Evolutionary conservation across 345 rosid genomes (phyloP).

Genomic region (Geranium brycei): DNA sequence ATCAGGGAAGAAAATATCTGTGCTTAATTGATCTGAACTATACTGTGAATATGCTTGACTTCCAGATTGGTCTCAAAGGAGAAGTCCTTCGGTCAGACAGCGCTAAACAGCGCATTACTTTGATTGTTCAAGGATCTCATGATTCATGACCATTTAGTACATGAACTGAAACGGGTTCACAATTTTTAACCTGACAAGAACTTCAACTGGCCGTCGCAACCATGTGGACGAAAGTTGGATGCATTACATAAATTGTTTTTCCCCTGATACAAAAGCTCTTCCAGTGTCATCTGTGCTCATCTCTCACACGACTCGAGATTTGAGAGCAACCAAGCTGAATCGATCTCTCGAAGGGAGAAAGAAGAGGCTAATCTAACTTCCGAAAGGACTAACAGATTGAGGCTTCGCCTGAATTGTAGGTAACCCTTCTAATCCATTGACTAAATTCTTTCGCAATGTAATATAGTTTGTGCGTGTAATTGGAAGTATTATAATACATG

Average conservation of each 20-base stretch:
- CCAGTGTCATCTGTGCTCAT: neutral
- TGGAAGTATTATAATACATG: neutral
- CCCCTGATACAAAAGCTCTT: neutral
- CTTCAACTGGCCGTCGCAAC: neutral
- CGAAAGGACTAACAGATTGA: neutral
- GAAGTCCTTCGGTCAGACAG: constrained; percentile 71
- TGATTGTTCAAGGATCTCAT: constrained; percentile 80
- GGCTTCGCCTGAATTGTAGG: neutral
- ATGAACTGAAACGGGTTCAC: neutral
- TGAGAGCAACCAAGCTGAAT: neutral
- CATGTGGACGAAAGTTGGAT: too few species aligned
- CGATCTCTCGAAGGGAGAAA: neutral
- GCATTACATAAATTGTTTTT: neutral
- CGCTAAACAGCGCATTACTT: constrained; percentile 57
- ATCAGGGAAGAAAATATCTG: neutral
- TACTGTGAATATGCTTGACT: constrained; percentile 12
- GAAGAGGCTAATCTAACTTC: neutral
- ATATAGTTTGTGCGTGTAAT: neutral
- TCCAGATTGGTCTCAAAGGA: constrained; percentile 81
- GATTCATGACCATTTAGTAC: constrained; percentile 38
- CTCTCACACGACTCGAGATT: neutral
- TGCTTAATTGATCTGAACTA: neutral
- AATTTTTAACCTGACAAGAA: neutral
- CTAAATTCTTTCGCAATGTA: neutral
- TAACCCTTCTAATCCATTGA: neutral